These are phyloP conservation scores for Pseudozyma pruni DNA, from an alignment of 1,284 basidiomycete species.

Conservation along the genomic window DNA sequence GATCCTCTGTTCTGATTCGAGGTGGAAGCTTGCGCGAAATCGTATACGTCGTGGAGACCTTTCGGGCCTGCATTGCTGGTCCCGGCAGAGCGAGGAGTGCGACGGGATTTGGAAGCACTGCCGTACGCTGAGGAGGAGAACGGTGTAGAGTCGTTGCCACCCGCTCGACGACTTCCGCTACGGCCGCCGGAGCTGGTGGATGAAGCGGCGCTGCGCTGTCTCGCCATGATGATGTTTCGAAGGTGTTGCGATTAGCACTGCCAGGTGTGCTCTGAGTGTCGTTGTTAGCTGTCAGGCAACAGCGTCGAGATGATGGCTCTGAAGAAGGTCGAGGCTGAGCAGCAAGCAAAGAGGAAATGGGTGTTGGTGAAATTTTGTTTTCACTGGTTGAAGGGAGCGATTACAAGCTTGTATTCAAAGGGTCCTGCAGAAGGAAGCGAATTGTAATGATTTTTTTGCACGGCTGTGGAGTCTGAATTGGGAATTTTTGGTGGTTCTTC, in stretches of 20 bases:
- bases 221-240: constrained; percentile 4
- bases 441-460: constrained; percentile 15
- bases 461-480: constrained; percentile 7
- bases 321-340: background rate
- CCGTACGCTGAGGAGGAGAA: constrained; percentile 32
- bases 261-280: background rate
- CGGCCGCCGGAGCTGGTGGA: constrained; percentile 1
- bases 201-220: constrained; percentile 11
- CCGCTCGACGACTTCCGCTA: constrained; percentile 13
- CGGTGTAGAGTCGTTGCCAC: constrained; percentile 7
- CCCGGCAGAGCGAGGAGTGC: constrained; percentile 5
- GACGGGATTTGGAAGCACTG: constrained; percentile 12
- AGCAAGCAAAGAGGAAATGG: constrained; percentile 3
- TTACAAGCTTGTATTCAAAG: constrained; percentile 22
- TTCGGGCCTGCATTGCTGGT: background rate
- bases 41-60: constrained; percentile 31
- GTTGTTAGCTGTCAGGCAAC: background rate
- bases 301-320: background rate
- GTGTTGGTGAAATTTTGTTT: background rate
- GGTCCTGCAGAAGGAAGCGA: constrained; percentile 14
- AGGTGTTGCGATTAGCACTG: background rate
- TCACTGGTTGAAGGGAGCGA: background rate
- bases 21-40: constrained; percentile 33
- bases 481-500: constrained; percentile 14
- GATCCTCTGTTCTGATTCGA: constrained; percentile 28